Evolutionary conservation across 805 yeast species (phyloP).

Genomic region (Lipomyces lipofer): DNA sequence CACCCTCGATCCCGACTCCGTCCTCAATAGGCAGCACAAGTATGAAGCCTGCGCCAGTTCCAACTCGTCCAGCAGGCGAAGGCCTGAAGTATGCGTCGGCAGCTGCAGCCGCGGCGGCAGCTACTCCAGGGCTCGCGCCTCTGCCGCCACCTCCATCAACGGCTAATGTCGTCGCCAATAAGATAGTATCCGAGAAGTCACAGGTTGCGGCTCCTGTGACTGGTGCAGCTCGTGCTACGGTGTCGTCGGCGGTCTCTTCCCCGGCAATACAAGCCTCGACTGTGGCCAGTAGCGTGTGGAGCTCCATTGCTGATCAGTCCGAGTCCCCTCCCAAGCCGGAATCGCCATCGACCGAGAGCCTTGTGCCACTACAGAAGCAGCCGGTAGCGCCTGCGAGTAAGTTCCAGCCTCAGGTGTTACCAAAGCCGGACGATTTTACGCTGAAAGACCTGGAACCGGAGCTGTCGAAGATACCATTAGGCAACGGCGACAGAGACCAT

Average conservation of each 20-base stretch:
- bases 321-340: not conserved
- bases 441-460: slow-evolving; percentile 26
- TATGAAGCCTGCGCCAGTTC: slow-evolving; percentile 56
- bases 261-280: slow-evolving; percentile 22
- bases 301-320: not conserved
- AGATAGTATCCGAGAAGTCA: slow-evolving; percentile 29
- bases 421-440: slow-evolving; percentile 7
- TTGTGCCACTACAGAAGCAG: too few relatives aligned
- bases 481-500: slow-evolving; percentile 5
- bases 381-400: not conserved
- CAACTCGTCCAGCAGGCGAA: slow-evolving; percentile 54
- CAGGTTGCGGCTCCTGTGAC: slow-evolving; percentile 27
- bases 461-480: slow-evolving; percentile 4
- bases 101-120: slow-evolving; percentile 38
- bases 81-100: slow-evolving; percentile 48
- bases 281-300: slow-evolving; percentile 29
- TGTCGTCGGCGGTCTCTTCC: slow-evolving; percentile 28
- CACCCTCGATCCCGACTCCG: slow-evolving; percentile 25
- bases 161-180: slow-evolving; percentile 22
- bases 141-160: slow-evolving; percentile 33
- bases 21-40: slow-evolving; percentile 1
- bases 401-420: not conserved
- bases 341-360: not conserved
- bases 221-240: slow-evolving; percentile 18
- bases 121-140: slow-evolving; percentile 32